These are phyloP conservation scores for Cytospora chrysosperma DNA, from an alignment of 2,329 filamentous ascomycete genomes.

Conservation along the genomic window DNA sequence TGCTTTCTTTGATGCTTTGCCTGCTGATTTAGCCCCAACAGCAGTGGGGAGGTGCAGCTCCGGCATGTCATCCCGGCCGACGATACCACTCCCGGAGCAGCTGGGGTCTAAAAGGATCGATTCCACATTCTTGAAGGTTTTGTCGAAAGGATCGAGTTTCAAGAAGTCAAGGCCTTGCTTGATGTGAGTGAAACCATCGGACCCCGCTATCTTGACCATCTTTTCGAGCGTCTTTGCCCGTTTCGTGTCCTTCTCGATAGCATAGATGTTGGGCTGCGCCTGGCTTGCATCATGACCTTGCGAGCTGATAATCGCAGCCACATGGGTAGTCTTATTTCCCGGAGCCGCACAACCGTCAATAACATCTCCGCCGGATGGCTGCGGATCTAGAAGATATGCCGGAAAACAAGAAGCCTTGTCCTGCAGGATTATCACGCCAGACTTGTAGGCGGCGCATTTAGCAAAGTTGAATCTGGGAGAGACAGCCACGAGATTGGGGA, in stretches of 20 bases:
- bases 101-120: constrained; percentile 87
- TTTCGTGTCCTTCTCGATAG: constrained; percentile 73
- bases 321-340: constrained; percentile 95
- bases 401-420: constrained; percentile 98
- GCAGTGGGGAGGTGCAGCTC: constrained; percentile 58
- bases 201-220: constrained; percentile 80
- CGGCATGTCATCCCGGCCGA: constrained; percentile 80
- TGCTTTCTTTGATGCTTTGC: constrained; percentile 25
- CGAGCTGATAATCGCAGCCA: constrained; percentile 69
- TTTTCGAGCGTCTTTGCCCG: constrained; percentile 75
- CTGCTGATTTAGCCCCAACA: constrained; percentile 24
- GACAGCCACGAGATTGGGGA: constrained; percentile 81
- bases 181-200: constrained; percentile 63
- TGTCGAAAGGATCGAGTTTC: constrained; percentile 63
- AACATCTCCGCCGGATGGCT: constrained; percentile 66
- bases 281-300: constrained; percentile 37
- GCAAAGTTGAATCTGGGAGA: constrained; percentile 70
- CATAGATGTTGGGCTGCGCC: constrained; percentile 57
- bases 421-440: constrained; percentile 82
- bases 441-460: constrained; percentile 69
- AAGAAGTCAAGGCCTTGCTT: constrained; percentile 80
- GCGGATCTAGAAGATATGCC: constrained; percentile 77
- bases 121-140: constrained; percentile 67
- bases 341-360: constrained; percentile 95
- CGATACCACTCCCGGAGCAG: constrained; percentile 93